Percentiles rank a stretch among this genome's conserved stretches.
Conservation (phyloP, 2,329 filamentous ascomycete genomes). For the Proliferodiscus dingleyae region DNA sequence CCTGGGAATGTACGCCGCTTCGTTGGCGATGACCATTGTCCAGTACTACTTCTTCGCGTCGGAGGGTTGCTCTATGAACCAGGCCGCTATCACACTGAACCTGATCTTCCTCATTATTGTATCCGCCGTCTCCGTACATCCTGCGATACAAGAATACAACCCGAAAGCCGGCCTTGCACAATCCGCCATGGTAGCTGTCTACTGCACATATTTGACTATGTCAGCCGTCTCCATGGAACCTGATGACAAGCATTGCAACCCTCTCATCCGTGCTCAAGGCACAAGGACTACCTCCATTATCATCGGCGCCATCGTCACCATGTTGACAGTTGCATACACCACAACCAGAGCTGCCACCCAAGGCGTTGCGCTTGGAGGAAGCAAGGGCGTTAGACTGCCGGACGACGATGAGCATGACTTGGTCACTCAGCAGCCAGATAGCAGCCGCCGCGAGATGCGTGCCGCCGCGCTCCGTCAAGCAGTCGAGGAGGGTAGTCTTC, state of each 20-base stretch:
- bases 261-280: constrained; percentile 76
- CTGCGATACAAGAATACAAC: constrained; percentile 84
- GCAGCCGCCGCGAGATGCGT: constrained; percentile 81
- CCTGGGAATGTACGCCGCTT: constrained; percentile 85
- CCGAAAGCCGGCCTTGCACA: constrained; percentile 93
- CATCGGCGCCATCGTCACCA: constrained; percentile 89
- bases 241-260: constrained; percentile 91
- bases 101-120: constrained; percentile 76
- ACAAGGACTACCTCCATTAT: constrained; percentile 88
- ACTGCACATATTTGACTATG: constrained; percentile 98
- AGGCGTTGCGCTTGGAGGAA: constrained; percentile 67
- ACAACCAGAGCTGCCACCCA: constrained; percentile 95
- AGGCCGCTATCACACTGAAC: constrained; percentile 92
- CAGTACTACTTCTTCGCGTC: constrained; percentile 96
- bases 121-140: constrained; percentile 83
- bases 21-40: constrained; percentile 87
- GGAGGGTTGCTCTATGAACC: constrained; percentile 86
- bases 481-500: constrained; percentile 86
- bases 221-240: constrained; percentile 98
- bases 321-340: constrained; percentile 95
- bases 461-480: constrained; percentile 85
- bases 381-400: constrained; percentile 54
- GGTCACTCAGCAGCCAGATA: constrained; percentile 78
- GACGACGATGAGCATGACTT: constrained; percentile 82
- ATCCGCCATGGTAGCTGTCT: constrained; percentile 92